Base-by-base conservation (phyloP, 805 yeast species). In the Candida ficus region DNA sequence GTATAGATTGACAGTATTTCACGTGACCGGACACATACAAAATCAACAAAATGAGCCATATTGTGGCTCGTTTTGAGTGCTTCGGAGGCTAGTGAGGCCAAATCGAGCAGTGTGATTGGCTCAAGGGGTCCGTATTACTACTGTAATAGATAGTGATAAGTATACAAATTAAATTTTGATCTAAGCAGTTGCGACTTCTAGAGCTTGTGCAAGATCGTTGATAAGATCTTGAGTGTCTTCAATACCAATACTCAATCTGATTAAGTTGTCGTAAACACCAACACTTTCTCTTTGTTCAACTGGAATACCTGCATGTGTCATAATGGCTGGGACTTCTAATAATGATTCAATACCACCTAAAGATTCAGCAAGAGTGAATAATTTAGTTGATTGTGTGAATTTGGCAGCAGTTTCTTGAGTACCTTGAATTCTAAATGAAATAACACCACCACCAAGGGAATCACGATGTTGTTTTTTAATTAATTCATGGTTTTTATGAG, bases 221-320 rank as follows among this genome's bases (percentile, higher is more conserved):
- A 86, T 67, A 61, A 87, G 70, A 57, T 87, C 95, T 23, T 79
- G 87, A 43, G 73, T 68, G 54, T 84, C 95, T 68, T 87, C 96
- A 46, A 87, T 83, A 64, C 96, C 96, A 37, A 86, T 89, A 49
- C 88, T 78, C 41, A 87, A 70, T 70, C 96, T 79, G 53, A 87
- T 71, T 63, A 87, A 73, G 64, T 85, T 88, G 56, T 85, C 95
- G 53, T 58, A 83, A 35, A 86, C 93, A 48, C 95, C 95, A 44
- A 78, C 73, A 38, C 78, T 75, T 65, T 83, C 91, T 66, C 95
- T 78, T 54, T 77, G 80, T 39, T 70, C 85, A 60, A 71, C 70
- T 57, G 93, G 88, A 62, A 86, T 86, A 60, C 95, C 95, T 41
- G 91, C 93, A 56, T 86, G 95, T 54, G 95, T 86, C 95, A 86